Base-by-base conservation (phyloP, 2,329 filamentous ascomycete species). In the Colletotrichum plurivorum region DNA sequence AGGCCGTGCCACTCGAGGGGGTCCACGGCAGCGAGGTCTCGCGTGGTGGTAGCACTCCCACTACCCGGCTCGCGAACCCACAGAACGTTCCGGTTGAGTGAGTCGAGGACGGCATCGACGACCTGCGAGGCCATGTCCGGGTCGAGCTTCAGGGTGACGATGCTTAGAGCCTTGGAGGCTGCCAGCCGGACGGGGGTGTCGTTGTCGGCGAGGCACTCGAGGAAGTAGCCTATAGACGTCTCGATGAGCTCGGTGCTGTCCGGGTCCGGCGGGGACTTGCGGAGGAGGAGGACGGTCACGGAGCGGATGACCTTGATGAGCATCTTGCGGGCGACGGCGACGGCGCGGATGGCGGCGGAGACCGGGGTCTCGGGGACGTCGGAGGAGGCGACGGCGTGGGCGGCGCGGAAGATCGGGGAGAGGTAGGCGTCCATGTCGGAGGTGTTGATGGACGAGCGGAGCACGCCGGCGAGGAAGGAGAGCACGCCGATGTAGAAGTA, bases 161-260 rank as follows among this genome's bases (percentile, higher is more conserved):
- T 88, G 79, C 94, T 97, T 52, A 98, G 87, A 4, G 94, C 93
- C 81, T 99, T 99, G 78, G 94, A 97, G 20, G 95, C 94, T 39
- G 95, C 93, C 74, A 97, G 89, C 45, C 96, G 88, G 13, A 99
- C 95, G 0, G 94, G 94, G 0, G 95, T 98, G 75, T 98, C 95
- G 69, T 93, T 93, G 78, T 99, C 96, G 2, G 90, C 90, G 1
- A 98, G 84, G 13, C 88, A 87, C 69, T 94, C 91, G 3, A 99
- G 86, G 3, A 98, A 85, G 75, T 93, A 90, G 62, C 94, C 93
- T 73, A 99, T 94, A 5, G 93, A 89, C 36, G 91, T 91, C 80
- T 98, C 95, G 16, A 97, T 79, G 77, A 92, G 84, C 63, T 88
- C 87, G 4, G 83, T 84, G 59, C 82, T 81, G 20, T 67, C 60